These are phyloP conservation scores for Cordyceps fumosorosea DNA, from an alignment of 2,329 filamentous ascomycete genomes.

Conservation along the genomic window DNA sequence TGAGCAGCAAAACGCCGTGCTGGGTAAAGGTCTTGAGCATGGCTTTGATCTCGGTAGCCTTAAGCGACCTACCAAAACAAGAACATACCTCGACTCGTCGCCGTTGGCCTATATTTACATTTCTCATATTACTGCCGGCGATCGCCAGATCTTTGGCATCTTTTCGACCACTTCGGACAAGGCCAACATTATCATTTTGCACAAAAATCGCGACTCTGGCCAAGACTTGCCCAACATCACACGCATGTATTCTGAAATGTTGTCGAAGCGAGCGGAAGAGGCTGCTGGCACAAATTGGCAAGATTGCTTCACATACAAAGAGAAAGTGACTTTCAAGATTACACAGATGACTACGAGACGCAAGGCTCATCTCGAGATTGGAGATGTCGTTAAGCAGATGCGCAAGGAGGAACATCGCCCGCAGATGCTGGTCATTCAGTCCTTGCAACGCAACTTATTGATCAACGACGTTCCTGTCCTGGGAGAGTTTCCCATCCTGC, in stretches of 20 bases:
- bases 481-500: slow-evolving; percentile 75
- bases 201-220: slow-evolving; percentile 66
- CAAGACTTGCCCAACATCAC: slow-evolving; percentile 86
- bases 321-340: slow-evolving; percentile 76
- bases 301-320: slow-evolving; percentile 79
- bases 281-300: slow-evolving; percentile 66
- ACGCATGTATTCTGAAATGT: slow-evolving; percentile 76
- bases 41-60: slow-evolving; percentile 83
- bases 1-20: slow-evolving; percentile 78
- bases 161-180: slow-evolving; percentile 78
- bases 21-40: slow-evolving; percentile 86
- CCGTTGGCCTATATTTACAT: slow-evolving; percentile 81
- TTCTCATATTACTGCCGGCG: slow-evolving; percentile 85
- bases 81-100: slow-evolving; percentile 67
- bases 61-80: slow-evolving; percentile 56
- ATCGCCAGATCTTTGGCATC: slow-evolving; percentile 86
- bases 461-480: slow-evolving; percentile 79
- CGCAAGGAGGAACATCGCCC: slow-evolving; percentile 76
- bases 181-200: slow-evolving; percentile 83
- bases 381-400: slow-evolving; percentile 84
- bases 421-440: slow-evolving; percentile 82
- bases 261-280: slow-evolving; percentile 59
- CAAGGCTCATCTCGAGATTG: slow-evolving; percentile 81
- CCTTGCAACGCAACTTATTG: slow-evolving; percentile 72
- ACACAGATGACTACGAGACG: slow-evolving; percentile 83